Percentiles rank a stretch among this genome's conserved stretches.
Conservation (phyloP, 2,329 filamentous ascomycete genomes). For the Chrysosporium queenslandicum region DNA sequence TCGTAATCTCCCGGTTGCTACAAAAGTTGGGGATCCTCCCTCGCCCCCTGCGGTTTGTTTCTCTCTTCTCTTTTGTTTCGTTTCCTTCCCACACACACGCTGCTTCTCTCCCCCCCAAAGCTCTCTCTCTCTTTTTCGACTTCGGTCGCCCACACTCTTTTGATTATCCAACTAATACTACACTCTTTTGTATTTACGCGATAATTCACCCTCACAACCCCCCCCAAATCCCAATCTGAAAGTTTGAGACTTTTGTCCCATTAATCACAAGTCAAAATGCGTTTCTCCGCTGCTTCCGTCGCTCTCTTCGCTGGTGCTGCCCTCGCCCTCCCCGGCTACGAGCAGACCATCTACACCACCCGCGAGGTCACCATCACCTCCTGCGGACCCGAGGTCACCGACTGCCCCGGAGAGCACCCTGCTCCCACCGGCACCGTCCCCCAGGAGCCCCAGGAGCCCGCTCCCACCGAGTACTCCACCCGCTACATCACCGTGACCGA, state of each 20-base stretch:
- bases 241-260: conserved; percentile 5
- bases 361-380: conserved; percentile 54
- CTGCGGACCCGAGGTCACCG: conserved; percentile 49
- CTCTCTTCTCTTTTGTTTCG: conserved; percentile 19
- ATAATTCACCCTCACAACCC: neutral
- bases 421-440: conserved; percentile 21
- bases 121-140: conserved; percentile 27
- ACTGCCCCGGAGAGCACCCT: conserved; percentile 42
- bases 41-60: conserved; percentile 11
- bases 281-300: conserved; percentile 35
- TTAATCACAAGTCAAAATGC: conserved; percentile 31
- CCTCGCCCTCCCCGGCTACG: conserved; percentile 28
- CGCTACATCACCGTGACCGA: conserved; percentile 54
- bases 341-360: conserved; percentile 46
- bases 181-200: conserved; percentile 19
- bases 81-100: conserved; percentile 19
- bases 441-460: conserved; percentile 8
- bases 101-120: too few species aligned
- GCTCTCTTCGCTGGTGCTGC: conserved; percentile 36
- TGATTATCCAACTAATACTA: conserved; percentile 25
- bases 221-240: neutral
- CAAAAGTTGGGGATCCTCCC: conserved; percentile 16
- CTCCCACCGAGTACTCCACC: conserved; percentile 44
- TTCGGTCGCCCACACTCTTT: conserved; percentile 39
- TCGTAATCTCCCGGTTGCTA: conserved; percentile 19